Base-by-base conservation (phyloP, 1,284 basidiomycete species). In the Rhodotorula sp. region DNA sequence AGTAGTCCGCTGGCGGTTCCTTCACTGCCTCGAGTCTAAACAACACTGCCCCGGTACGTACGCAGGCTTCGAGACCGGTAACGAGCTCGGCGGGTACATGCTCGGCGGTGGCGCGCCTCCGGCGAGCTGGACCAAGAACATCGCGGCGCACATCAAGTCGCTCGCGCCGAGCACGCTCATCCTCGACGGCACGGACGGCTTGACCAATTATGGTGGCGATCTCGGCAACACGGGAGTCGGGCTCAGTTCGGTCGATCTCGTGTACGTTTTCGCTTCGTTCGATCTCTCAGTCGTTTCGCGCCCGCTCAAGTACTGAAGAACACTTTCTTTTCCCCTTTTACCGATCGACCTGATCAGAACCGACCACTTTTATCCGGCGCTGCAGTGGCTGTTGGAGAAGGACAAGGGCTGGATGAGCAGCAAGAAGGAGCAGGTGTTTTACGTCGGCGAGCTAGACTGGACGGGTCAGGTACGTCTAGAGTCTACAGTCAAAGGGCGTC, bases 31-130 rank as follows among this genome's bases (percentile, higher is more conserved):
- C n/a, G 3, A 16, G 3, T 19, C 19, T 8, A 3, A 6, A 15
- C n/a, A n/a, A n/a, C 64, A 52, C 5, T 49, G 21, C 7, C 18
- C 34, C 18, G 15, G 18, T 23, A 5, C 31, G 19, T 21, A n/a
- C n/a, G 31, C 69, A 75, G 74, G 76, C 10, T 82, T 81, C 80
- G 82, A 83, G 60, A 80, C 81, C 1, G 82, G 82, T 15, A 82
- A 83, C 66, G 81, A 83, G 65, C 79, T 82, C 45, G 75, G 75
- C 59, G 75, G 70, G 16, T 76, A 72, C 57, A 76, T 76, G 50
- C 80, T 80, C 58, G 75, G 77, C 14, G 80, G 78, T 16, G 81
- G 76, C 10, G 71, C 73, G 2, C 77, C 82, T 12, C 79, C 80
- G 8, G 72, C 77, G 5, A 66, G 74, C 19, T 82, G 82, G 82